Conservation (phyloP, 495 filamentous ascomycete genomes). For the Penicillium taxi region DNA sequence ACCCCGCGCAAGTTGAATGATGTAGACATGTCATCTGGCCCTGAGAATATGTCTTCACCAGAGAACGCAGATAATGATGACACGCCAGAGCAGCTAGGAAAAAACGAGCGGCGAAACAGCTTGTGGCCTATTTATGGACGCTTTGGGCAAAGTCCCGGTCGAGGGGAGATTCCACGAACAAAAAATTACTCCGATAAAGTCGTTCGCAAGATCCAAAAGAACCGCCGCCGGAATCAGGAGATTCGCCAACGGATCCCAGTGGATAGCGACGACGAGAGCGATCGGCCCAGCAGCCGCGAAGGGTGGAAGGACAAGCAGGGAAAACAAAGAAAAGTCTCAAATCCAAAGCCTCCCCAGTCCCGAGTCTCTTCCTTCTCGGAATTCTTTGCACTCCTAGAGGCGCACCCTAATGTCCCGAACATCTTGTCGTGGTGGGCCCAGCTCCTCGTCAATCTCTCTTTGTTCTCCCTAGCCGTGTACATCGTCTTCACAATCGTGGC, state of each 20-base stretch:
- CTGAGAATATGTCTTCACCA: conserved; percentile 72
- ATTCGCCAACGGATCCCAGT: conserved; percentile 36
- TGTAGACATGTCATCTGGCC: conserved; percentile 64
- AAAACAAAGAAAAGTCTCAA: conserved; percentile 8
- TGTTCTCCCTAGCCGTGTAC: conserved; percentile 60
- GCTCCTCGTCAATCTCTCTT: conserved; percentile 66
- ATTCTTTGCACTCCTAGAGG: conserved; percentile 61
- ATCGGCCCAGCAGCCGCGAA: conserved; percentile 43
- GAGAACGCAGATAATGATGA: conserved; percentile 61
- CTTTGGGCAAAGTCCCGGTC: conserved; percentile 45
- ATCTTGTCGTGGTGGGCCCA: conserved; percentile 82
- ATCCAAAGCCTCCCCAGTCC: conserved; percentile 4
- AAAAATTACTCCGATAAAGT: conserved; percentile 46
- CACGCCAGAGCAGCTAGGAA: conserved; percentile 52
- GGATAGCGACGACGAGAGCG: conserved; percentile 53
- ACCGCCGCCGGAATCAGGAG: conserved; percentile 40
- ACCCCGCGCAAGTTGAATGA: conserved; percentile 74
- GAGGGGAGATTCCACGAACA: conserved; percentile 48
- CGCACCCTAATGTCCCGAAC: conserved; percentile 76
- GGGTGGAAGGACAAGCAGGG: conserved; percentile 13
- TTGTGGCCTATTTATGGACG: conserved; percentile 37
- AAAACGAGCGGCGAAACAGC: conserved; percentile 40
- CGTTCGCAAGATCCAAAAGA: conserved; percentile 47
- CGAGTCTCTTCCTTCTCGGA: conserved; percentile 40
- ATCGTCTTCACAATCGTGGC: conserved; percentile 60